Evolutionary conservation across 805 yeast species (phyloP).

Genomic region (Priceomyces castillae): DNA sequence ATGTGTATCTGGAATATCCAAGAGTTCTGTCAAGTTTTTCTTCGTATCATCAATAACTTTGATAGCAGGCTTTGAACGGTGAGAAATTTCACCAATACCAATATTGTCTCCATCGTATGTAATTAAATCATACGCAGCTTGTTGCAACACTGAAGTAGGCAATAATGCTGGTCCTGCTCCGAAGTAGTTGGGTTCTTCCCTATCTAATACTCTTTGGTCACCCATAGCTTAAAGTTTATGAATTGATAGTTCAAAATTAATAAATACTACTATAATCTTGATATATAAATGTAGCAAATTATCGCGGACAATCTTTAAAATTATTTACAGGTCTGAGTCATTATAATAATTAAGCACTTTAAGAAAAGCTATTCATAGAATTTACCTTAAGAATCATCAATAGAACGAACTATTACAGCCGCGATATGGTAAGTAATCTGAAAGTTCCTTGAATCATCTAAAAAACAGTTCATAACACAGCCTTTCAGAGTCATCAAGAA

Average conservation of each 20-base stretch:
- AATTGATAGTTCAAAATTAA: not conserved
- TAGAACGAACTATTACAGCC: slow-evolving; percentile 25
- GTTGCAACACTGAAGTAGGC: slow-evolving; percentile 79
- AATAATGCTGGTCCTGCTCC: slow-evolving; percentile 99
- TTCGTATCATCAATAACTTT: slow-evolving; percentile 77
- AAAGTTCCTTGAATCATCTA: slow-evolving; percentile 63
- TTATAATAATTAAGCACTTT: too few relatives aligned
- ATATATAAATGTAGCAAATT: not conserved
- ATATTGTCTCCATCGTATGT: slow-evolving; percentile 68
- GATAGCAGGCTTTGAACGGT: slow-evolving; percentile 82
- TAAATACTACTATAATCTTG: not conserved
- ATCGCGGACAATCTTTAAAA: not conserved
- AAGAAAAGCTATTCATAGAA: too few relatives aligned
- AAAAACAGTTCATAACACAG: slow-evolving; percentile 62
- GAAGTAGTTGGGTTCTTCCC: slow-evolving; percentile 77
- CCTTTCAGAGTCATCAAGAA: slow-evolving; percentile 56
- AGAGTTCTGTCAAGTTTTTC: slow-evolving; percentile 57
- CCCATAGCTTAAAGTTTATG: slow-evolving; percentile 1
- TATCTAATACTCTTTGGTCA: slow-evolving; percentile 36
- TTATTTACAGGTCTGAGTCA: slow-evolving; percentile 1
- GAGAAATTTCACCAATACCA: slow-evolving; percentile 96
- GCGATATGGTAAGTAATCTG: slow-evolving; percentile 62
- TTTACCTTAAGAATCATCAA: not conserved
- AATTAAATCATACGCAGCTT: slow-evolving; percentile 82
- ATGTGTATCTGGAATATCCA: slow-evolving; percentile 84